phyloP scores from a whole-genome alignment of 306 rosid species.

The Trifolium fragiferum region DNA sequence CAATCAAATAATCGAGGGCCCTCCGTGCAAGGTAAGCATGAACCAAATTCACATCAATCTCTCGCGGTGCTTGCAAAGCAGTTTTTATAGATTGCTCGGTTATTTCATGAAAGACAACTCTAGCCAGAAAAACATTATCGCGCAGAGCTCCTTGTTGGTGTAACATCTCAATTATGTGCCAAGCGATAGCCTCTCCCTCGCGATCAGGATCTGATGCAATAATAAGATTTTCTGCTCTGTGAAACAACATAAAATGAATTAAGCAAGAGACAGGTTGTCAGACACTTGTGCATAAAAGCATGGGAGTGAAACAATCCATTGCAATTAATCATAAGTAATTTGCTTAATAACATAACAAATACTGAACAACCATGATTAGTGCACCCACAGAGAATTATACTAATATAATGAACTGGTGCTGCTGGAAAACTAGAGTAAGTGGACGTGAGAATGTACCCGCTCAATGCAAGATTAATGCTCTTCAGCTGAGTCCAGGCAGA shows the following conservation, averaged over 20 bases:
- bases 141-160: constrained; percentile 84
- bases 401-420: constrained; percentile 27
- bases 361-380: constrained; percentile 24
- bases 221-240: constrained; percentile 97
- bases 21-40: constrained; percentile 96
- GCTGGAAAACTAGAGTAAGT: constrained; percentile 31
- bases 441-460: constrained; percentile 63
- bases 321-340: constrained; percentile 24
- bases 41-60: constrained; percentile 81
- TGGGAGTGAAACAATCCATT: constrained; percentile 21
- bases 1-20: constrained; percentile 98
- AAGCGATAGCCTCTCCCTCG: constrained; percentile 98
- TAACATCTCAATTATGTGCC: constrained; percentile 98
- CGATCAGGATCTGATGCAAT: constrained; percentile 99
- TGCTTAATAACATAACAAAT: constrained; percentile 21
- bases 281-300: constrained; percentile 21
- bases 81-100: constrained; percentile 84
- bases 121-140: constrained; percentile 61
- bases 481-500: constrained; percentile 97
- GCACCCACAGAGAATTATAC: constrained; percentile 2
- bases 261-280: constrained; percentile 39
- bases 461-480: constrained; percentile 85
- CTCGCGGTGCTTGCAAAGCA: constrained; percentile 80
- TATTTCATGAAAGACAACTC: constrained; percentile 94
- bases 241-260: constrained; percentile 52